Conservation (phyloP, 1,284 basidiomycete genomes). For the Phenoliferia sp. region DNA sequence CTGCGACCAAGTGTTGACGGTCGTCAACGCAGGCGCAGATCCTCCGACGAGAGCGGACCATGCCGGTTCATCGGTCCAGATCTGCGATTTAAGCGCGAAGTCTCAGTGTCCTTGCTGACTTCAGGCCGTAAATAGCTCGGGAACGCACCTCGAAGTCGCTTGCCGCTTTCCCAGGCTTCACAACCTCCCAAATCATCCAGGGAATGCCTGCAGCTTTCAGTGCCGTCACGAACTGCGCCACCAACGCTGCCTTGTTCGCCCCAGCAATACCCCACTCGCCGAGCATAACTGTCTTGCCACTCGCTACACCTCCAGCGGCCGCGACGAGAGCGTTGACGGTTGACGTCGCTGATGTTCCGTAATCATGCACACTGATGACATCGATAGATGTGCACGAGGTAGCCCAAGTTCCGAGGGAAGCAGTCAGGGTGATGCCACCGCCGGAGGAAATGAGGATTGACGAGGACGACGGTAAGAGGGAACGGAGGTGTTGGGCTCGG, state of each 20-base stretch:
- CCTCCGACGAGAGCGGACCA: constrained; percentile 32
- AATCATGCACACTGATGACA: constrained; percentile 47
- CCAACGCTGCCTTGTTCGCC: constrained; percentile 42
- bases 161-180: constrained; percentile 30
- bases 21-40: background rate
- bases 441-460: constrained; percentile 45
- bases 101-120: background rate
- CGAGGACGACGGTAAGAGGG: constrained; percentile 34
- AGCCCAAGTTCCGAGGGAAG: constrained; percentile 44
- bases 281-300: constrained; percentile 39
- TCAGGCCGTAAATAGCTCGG: too few species aligned
- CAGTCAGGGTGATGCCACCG: constrained; percentile 44
- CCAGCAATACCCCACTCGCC: constrained; percentile 47
- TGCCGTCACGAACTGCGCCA: constrained; percentile 41
- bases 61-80: constrained; percentile 34
- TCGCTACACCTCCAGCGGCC: constrained; percentile 2
- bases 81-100: constrained; percentile 2
- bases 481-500: constrained; percentile 44
- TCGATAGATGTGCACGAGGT: constrained; percentile 43
- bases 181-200: constrained; percentile 39
- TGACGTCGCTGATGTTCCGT: constrained; percentile 41
- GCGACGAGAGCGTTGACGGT: constrained; percentile 39
- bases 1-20: too few species aligned
- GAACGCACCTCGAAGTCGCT: constrained; percentile 33
- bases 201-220: constrained; percentile 39